These are phyloP conservation scores for Salicornia ramosissima DNA, from an alignment of 148 eudicot species.

Conservation along the genomic window DNA sequence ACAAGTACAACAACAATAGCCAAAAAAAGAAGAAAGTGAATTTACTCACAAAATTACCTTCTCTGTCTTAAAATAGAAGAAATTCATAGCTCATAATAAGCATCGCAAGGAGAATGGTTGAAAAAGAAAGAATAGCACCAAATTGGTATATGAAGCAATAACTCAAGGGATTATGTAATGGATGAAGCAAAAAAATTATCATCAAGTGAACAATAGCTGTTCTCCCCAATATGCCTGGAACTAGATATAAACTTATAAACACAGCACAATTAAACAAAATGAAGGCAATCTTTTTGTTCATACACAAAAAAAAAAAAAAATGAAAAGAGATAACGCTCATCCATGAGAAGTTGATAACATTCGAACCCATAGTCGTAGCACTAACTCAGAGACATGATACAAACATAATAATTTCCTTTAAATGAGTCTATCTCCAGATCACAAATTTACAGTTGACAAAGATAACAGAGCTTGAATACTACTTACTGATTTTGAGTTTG, in stretches of 20 bases:
- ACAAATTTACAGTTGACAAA: not conserved
- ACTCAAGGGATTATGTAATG: not conserved
- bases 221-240: not conserved
- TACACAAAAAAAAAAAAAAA: too few relatives aligned
- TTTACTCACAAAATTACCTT: too few relatives aligned
- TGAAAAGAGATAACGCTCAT: not conserved
- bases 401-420: not conserved
- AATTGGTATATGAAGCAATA: too few relatives aligned
- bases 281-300: not conserved
- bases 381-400: not conserved
- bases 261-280: not conserved
- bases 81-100: too few relatives aligned
- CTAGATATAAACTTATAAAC: not conserved
- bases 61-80: too few relatives aligned
- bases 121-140: too few relatives aligned
- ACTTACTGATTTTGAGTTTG: slow-evolving; percentile 40
- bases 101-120: too few relatives aligned
- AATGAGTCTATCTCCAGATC: not conserved
- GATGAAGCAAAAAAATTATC: not conserved
- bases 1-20: too few relatives aligned
- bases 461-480: not conserved
- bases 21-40: too few relatives aligned
- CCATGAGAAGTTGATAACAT: not conserved
- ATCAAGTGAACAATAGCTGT: not conserved
- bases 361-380: not conserved